Evolutionary conservation across 2,329 filamentous ascomycete genomes (phyloP).

Genomic region (Aureobasidium sp.): DNA sequence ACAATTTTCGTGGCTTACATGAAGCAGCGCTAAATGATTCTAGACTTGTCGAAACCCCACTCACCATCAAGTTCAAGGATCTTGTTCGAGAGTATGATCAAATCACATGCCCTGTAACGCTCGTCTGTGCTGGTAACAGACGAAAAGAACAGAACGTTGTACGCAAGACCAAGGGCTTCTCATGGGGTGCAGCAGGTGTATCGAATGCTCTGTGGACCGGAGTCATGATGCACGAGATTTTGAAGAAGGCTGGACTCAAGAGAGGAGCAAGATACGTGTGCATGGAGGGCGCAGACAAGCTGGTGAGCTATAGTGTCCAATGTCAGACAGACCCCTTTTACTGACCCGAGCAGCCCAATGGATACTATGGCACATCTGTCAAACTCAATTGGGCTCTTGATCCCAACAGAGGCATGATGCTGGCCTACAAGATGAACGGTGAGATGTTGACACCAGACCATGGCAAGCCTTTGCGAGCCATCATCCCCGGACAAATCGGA

Average conservation of each 20-base stretch:
- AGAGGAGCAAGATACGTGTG: constrained; percentile 73
- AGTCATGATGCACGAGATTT: constrained; percentile 64
- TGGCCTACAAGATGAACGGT: constrained; percentile 88
- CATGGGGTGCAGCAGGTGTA: constrained; percentile 81
- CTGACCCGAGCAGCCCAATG: constrained; percentile 76
- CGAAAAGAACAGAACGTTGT: constrained; percentile 90
- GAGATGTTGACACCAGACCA: constrained; percentile 74
- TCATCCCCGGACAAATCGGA: constrained; percentile 87
- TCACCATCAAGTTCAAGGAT: constrained; percentile 64
- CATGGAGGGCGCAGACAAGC: constrained; percentile 79
- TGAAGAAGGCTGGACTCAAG: constrained; percentile 60
- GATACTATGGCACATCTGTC: constrained; percentile 79
- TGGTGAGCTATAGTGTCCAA: constrained; percentile 38
- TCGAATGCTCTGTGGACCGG: constrained; percentile 87
- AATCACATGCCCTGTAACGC: constrained; percentile 75
- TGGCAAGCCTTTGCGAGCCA: constrained; percentile 71
- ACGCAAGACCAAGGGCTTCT: constrained; percentile 87
- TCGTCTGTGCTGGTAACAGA: constrained; percentile 87
- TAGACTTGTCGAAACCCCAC: constrained; percentile 65
- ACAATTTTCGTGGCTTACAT: constrained; percentile 22
- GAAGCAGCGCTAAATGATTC: not conserved
- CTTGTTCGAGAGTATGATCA: constrained; percentile 70
- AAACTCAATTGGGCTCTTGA: constrained; percentile 87
- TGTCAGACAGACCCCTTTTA: constrained; percentile 41
- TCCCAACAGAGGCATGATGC: constrained; percentile 72